Percentiles rank a stretch among this genome's conserved stretches.
These are phyloP conservation scores for Chrysoporthe austroafricana DNA, from an alignment of 2,329 filamentous ascomycete species.

Conservation along the genomic window DNA sequence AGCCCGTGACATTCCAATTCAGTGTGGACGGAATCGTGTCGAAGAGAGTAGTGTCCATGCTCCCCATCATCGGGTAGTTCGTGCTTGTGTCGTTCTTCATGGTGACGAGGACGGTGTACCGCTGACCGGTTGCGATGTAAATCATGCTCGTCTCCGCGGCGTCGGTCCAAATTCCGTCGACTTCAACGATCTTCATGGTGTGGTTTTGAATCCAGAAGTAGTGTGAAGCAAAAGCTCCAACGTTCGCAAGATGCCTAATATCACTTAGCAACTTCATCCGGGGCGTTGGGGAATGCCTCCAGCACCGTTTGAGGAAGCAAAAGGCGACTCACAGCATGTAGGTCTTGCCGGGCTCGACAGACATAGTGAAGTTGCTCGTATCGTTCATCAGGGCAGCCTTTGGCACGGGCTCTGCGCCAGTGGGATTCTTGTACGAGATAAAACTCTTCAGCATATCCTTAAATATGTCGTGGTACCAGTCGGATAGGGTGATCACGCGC, in stretches of 20 bases:
- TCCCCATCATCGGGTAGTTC: constrained; percentile 71
- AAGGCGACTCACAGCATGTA: constrained; percentile 67
- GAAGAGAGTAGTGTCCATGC: constrained; percentile 72
- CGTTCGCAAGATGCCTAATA: constrained; percentile 53
- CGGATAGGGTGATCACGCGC: constrained; percentile 66
- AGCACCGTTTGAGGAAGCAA: too few species aligned
- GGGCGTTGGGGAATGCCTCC: too few species aligned
- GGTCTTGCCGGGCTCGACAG: constrained; percentile 68
- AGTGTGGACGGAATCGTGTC: constrained; percentile 67
- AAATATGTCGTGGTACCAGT: constrained; percentile 71
- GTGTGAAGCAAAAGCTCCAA: constrained; percentile 71
- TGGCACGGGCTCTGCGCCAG: constrained; percentile 67
- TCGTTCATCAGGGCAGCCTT: constrained; percentile 74
- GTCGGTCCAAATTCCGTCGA: constrained; percentile 73
- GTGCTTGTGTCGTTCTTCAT: constrained; percentile 62
- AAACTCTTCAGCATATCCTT: constrained; percentile 50
- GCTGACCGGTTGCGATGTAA: constrained; percentile 70
- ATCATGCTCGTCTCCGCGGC: constrained; percentile 63
- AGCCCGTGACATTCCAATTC: constrained; percentile 71
- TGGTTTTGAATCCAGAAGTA: constrained; percentile 72
- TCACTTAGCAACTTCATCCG: too few species aligned
- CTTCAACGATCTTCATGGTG: constrained; percentile 71
- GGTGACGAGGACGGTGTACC: constrained; percentile 65
- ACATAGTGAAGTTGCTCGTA: constrained; percentile 60
- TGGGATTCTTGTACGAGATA: constrained; percentile 58